phyloP scores from a whole-genome alignment of 176 grass and related monocot genomes.

The Eragrostis curvula region DNA sequence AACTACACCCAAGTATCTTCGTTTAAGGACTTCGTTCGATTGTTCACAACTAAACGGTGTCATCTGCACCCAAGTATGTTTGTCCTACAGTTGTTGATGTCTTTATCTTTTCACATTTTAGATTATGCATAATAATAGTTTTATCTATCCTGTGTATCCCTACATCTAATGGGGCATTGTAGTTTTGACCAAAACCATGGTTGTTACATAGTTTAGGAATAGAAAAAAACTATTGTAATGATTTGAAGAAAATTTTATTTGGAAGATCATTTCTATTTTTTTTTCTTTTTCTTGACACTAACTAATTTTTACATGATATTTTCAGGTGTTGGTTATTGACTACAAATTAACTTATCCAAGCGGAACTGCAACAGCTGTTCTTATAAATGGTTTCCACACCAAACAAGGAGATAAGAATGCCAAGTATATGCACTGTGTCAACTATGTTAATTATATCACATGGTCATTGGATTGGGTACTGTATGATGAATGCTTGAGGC shows the following conservation, averaged over 20 bases:
- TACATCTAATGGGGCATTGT: too few species aligned
- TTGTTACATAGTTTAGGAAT: too few species aligned
- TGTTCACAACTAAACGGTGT: too few species aligned
- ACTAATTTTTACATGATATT: conserved; percentile 12
- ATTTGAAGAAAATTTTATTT: background rate
- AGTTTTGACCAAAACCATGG: too few species aligned
- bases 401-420: conserved; percentile 70
- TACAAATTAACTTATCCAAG: conserved; percentile 89
- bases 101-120: too few species aligned
- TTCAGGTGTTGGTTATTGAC: conserved; percentile 85
- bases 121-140: too few species aligned
- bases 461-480: background rate
- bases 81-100: too few species aligned
- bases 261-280: background rate
- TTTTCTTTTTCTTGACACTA: background rate
- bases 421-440: conserved; percentile 39
- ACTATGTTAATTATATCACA: background rate
- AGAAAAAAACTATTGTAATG: too few species aligned
- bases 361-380: conserved; percentile 84
- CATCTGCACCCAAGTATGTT: too few species aligned
- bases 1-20: too few species aligned
- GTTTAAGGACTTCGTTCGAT: too few species aligned
- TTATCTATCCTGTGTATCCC: too few species aligned
- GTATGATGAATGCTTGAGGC: background rate
- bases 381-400: conserved; percentile 91